Evolutionary conservation across 768 basidiomycete species (phyloP), one percentile per base, ranked within the genome.

Genomic region (Hirschioporus abietinus): DNA sequence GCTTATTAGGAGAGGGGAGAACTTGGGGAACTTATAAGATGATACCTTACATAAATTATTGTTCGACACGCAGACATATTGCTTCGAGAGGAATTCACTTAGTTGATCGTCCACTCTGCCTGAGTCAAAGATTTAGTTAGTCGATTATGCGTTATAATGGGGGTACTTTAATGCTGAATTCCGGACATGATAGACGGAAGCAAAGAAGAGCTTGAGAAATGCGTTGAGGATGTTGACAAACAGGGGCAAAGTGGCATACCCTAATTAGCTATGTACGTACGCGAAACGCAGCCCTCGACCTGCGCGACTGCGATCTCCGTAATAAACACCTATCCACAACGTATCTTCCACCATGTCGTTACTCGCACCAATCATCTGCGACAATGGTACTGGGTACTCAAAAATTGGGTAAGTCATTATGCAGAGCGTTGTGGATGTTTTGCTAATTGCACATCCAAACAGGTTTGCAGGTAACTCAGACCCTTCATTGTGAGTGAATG

Each of bases 401-500:
- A 98, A 98, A 86, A 90, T 98, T 78, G 96, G 96, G 95, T 95
- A 76, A 59, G 89, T 78, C 58, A 24, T n/a, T 15, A 25, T 23
- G 35, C 60, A 58, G 64, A 20, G 25, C 26, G 57, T 24, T 27
- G 34, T 35, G 60, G 30, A 24, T 66, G 61, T 4, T 61, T 9
- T 24, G 23, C 10, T 52, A 12, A 25, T 61, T 69, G 63, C 59
- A 69, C 62, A 62, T 60, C 26, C 58, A 24, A 20, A 5, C 73
- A 96, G 96, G 36, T 99, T 97, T 78, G 96, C 97, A 59, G 96
- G 96, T 65, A 99, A 99, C 80, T 97, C 95, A 60, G 96, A 99
- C 79, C 97, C 97, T 23, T 98, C 96, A 9, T 99, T 96, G 92
- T 94, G 75, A 78, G 91, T 63, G 61, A 63, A 42, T 42, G 60